Evolutionary conservation across 306 rosid genomes (phyloP), one percentile per base, ranked within the genome.

Genomic region (Cyamopsis tetragonoloba): DNA sequence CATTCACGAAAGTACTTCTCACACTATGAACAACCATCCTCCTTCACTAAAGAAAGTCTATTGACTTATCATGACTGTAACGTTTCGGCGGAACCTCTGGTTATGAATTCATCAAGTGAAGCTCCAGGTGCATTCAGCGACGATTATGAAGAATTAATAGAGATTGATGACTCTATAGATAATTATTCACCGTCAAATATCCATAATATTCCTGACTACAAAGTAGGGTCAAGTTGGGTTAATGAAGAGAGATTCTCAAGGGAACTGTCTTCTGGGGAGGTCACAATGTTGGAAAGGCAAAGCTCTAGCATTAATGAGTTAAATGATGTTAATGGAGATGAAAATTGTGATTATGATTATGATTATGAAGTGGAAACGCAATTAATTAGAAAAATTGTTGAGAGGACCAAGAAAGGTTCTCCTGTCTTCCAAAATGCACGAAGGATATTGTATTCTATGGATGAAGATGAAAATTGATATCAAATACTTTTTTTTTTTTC

Each of bases 381-480:
- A n/a, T 70, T 88, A 76, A 91, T 91, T 71, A 80, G 60, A 81
- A 80, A 86, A 70, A 86, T 88, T 74, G 88, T 91, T 78, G 97
- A 88, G 75, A 84, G 85, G 71, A 81, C 85, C 78, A 88, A 79
- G 79, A 88, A 74, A 77, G 93, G 91, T 61, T 91, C 91, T 61
- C 85, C 87, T 17, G 85, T 81, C 19, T 79, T 86, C 20, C 78
- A 83, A 70, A 83, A 91, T 68, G 93, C 86, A 32, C 87, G 81
- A 62, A 86, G 63, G 74, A 62, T 86, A 56, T 75, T 88, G 75
- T 82, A 74, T 60, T 82, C 85, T 10, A 50, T 71, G 82, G 87
- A 75, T 55, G 85, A 82, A 73, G 73, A 58, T 34, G 64, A 64
- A 70, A 64, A 34, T 46, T 73, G 38, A 81, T 24, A 5, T 15